phyloP scores from a whole-genome alignment of 176 grass and related monocot genomes.

The Lolium multiflorum region DNA sequence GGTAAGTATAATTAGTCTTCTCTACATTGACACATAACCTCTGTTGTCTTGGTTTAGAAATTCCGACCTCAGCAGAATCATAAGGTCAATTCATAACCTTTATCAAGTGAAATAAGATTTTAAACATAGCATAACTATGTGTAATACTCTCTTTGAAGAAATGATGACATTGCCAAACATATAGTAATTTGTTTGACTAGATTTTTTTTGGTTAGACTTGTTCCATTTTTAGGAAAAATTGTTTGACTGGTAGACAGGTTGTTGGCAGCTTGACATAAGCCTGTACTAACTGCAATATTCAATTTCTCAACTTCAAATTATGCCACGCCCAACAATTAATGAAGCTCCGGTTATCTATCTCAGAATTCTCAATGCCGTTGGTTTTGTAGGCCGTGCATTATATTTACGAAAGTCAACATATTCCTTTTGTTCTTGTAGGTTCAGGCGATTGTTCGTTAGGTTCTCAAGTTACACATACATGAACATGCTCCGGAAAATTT shows the following conservation, averaged over 20 bases:
- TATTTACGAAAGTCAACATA: neutral
- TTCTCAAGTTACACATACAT: slow-evolving; percentile 72
- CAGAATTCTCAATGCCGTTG: neutral
- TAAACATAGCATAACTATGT: neutral
- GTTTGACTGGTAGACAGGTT: neutral
- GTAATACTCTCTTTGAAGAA: neutral
- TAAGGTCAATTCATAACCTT: neutral
- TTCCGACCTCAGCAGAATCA: neutral
- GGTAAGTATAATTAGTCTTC: slow-evolving; percentile 50
- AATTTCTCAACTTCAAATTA: neutral
- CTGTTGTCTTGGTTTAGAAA: neutral
- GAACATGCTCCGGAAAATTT: slow-evolving; percentile 48
- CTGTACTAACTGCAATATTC: neutral
- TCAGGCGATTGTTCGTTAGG: slow-evolving; percentile 65
- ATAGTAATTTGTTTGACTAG: neutral
- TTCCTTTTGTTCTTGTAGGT: slow-evolving; percentile 47
- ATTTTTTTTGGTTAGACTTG: neutral
- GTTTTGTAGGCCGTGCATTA: neutral
- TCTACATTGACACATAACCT: neutral
- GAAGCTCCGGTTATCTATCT: neutral
- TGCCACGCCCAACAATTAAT: neutral
- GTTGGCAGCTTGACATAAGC: neutral
- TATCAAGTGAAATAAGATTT: neutral
- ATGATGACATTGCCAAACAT: neutral
- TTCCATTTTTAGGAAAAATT: neutral